Evolutionary conservation across 306 rosid species (phyloP).

Genomic region (Rosa lucieae): DNA sequence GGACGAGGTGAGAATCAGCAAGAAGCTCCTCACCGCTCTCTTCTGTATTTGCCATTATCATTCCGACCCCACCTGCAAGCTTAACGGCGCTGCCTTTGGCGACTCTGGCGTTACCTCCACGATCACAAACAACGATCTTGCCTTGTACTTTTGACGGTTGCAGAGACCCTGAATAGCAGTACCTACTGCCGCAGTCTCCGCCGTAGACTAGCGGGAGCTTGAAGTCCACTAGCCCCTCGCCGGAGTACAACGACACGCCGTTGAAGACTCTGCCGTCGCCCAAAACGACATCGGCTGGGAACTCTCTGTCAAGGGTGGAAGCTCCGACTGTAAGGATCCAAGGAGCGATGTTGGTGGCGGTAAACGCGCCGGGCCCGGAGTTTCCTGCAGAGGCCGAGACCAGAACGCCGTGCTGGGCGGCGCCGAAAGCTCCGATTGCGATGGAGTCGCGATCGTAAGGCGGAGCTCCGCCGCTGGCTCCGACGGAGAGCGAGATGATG

Average conservation of each 20-base stretch:
- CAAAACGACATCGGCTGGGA: slow-evolving; percentile 68
- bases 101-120: slow-evolving; percentile 84
- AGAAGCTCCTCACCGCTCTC: slow-evolving; percentile 78
- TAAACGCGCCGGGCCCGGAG: slow-evolving; percentile 64
- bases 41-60: slow-evolving; percentile 61
- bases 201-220: slow-evolving; percentile 67
- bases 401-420: slow-evolving; percentile 55
- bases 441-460: slow-evolving; percentile 65
- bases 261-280: slow-evolving; percentile 55
- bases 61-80: slow-evolving; percentile 67
- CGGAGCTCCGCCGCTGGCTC: slow-evolving; percentile 54
- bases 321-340: slow-evolving; percentile 93
- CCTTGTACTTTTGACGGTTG: slow-evolving; percentile 52
- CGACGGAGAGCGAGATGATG: slow-evolving; percentile 83
- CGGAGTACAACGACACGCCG: slow-evolving; percentile 74
- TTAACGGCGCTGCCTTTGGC: slow-evolving; percentile 78
- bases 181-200: slow-evolving; percentile 51
- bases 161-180: slow-evolving; percentile 47
- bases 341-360: slow-evolving; percentile 82
- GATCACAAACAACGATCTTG: slow-evolving; percentile 84
- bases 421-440: slow-evolving; percentile 79
- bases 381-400: slow-evolving; percentile 89
- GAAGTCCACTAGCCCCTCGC: slow-evolving; percentile 41
- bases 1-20: slow-evolving; percentile 74
- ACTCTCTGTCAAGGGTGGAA: slow-evolving; percentile 78